phyloP scores from a whole-genome alignment of 257 asterid species.

The Solanum neorickii region DNA sequence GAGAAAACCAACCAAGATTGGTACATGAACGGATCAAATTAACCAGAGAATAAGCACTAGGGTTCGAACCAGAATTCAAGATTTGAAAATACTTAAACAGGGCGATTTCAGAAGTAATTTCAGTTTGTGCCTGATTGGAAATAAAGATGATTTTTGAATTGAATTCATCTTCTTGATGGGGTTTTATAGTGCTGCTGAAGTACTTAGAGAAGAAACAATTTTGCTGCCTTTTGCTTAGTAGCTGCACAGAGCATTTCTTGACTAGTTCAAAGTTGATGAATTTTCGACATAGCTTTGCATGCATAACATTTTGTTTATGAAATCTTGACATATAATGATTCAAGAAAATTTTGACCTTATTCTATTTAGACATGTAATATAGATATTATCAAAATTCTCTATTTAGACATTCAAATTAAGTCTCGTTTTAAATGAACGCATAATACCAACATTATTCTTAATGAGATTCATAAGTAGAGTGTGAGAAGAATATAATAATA shows the following conservation, averaged over 20 bases:
- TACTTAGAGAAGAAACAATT: not conserved
- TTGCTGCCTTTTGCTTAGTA: not conserved
- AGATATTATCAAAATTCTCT: too few species aligned
- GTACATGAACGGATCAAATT: slow-evolving; percentile 44
- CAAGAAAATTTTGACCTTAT: not conserved
- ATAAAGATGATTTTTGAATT: not conserved
- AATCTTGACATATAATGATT: not conserved
- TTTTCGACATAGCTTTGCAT: not conserved
- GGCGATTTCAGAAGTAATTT: slow-evolving; percentile 1
- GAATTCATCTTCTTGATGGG: slow-evolving; percentile 3
- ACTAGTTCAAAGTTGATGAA: not conserved
- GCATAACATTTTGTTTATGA: not conserved
- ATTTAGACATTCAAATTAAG: too few species aligned
- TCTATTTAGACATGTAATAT: too few species aligned
- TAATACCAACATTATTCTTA: too few species aligned
- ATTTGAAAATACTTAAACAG: slow-evolving; percentile 19
- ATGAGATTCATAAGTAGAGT: too few species aligned
- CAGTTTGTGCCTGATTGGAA: not conserved
- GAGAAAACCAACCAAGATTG: slow-evolving; percentile 20
- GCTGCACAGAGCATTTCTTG: not conserved
- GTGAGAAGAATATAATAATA: too few species aligned
- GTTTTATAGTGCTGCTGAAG: not conserved
- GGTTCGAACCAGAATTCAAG: slow-evolving; percentile 28
- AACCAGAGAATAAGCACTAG: slow-evolving; percentile 26
- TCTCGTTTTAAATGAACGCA: accelerated